These are phyloP conservation scores for Flaveria brownii DNA, from an alignment of 129 eudicot species.

Conservation along the genomic window DNA sequence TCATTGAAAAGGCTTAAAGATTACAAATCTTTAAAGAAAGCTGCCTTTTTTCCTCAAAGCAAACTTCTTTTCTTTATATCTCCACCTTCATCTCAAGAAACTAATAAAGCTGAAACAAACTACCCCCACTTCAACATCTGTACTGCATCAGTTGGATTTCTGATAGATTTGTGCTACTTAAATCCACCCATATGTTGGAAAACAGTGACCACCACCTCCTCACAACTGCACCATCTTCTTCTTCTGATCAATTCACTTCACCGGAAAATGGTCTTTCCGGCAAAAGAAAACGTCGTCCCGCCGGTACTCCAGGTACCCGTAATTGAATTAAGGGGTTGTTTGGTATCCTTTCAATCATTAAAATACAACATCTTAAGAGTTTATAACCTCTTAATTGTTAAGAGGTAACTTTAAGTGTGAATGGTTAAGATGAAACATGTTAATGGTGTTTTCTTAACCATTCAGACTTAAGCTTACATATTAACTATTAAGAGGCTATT, in stretches of 20 bases:
- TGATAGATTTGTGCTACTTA: constrained; percentile 25
- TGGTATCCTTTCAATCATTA: no score
- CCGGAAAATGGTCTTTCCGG: constrained; percentile 44
- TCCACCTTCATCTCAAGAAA: constrained; percentile 27
- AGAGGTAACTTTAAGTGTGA: no score
- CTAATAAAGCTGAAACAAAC: constrained; percentile 47
- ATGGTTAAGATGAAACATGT: no score
- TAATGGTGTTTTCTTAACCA: no score
- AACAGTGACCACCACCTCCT: constrained; percentile 21
- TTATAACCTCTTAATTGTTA: no score
- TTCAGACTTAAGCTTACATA: no score
- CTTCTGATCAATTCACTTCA: constrained; percentile 55
- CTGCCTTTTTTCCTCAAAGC: constrained; percentile 51
- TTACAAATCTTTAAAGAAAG: constrained; percentile 49
- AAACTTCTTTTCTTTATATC: constrained; percentile 31
- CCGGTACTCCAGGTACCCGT: constrained; percentile 72
- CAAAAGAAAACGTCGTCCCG: constrained; percentile 69
- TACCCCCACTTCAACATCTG: constrained; percentile 41
- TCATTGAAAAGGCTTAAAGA: constrained; percentile 57
- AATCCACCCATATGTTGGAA: constrained; percentile 54
- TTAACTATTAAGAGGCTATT: no score
- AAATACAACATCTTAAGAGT: no score
- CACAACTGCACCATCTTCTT: constrained; percentile 46
- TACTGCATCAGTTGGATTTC: constrained; percentile 14
- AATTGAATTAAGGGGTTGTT: no score